Evolutionary conservation across 2,329 filamentous ascomycete species (phyloP), one percentile per base, ranked within the genome.

Genomic region (Aspergillus ustus): DNA sequence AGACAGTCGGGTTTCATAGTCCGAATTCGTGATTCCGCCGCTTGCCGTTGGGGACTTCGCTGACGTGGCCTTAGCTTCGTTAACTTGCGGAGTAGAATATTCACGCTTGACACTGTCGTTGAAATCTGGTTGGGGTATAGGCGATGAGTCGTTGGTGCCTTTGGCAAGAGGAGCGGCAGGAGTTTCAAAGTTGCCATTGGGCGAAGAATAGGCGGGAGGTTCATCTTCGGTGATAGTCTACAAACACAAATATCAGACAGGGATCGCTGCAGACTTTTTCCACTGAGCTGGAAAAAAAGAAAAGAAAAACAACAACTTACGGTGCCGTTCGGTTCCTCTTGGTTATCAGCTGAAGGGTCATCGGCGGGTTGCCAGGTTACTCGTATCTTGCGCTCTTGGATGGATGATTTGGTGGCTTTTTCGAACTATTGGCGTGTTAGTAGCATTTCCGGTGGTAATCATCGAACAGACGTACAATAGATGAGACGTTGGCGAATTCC

Each of bases 351-450:
- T 37, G 70, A 69, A 22, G 70, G 67, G 45, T 84, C 84, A 53
- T 87, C 85, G 9, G 89, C 83, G 52, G 90, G 79, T 46, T 97
- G 83, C 84, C 94, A 99, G 69, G 85, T 85, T 66, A 99, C 95
- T 51, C 94, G 89, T 69, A 99, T 99, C 84, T 98, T 99, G 82
- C 90, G 92, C 83, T 99, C 95, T 72, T 93, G 88, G 62, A 99
- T 89, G 22, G 86, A 83, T 15, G 85, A 83, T 81, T 96, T 98
- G 61, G 91, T 85, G 9, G 85, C 85, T 74, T 89, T 86, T 83
- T 95, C 82, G 75, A 90, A 96, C 91, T 95, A 70, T 62, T 22
- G 2, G 15, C 15, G 11, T 4, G 55, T 69, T 64, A 67, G 64
- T 57, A 25, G 13, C 17, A 15, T 15, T 40, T 15, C 15, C 13